Percentiles rank a stretch among this genome's conserved stretches.
Evolutionary conservation across 495 filamentous ascomycete genomes (phyloP).

Genomic region (Tuber indicum): DNA sequence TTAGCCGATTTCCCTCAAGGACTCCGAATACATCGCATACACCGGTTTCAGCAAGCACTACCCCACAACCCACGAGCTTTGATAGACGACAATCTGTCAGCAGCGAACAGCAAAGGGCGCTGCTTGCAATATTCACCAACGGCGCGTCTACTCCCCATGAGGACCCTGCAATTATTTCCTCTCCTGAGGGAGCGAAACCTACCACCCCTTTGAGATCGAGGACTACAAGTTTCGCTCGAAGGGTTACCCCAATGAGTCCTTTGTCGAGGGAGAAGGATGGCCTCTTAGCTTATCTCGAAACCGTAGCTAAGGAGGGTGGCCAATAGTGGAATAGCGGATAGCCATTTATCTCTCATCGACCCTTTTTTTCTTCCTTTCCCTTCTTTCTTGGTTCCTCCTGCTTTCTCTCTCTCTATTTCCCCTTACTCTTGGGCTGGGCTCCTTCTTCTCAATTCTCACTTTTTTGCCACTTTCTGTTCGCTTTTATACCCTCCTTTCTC

Average conservation of each 20-base stretch:
- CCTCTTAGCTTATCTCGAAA: conserved; percentile 39
- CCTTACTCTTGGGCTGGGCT: conserved; percentile 4
- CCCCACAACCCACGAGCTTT: conserved; percentile 16
- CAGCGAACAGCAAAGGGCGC: conserved; percentile 31
- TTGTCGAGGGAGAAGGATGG: conserved; percentile 25
- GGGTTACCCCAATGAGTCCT: conserved; percentile 24
- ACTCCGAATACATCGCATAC: conserved; percentile 6
- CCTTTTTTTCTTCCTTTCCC: neutral
- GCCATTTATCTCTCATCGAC: neutral
- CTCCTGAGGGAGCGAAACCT: conserved; percentile 22
- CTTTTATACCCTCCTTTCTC: neutral
- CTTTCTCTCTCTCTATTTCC: conserved; percentile 6
- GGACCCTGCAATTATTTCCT: conserved; percentile 5
- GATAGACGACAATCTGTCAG: conserved; percentile 35
- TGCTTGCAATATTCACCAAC: conserved; percentile 37
- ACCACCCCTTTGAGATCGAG: conserved; percentile 15
- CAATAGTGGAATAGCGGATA: conserved; percentile 14
- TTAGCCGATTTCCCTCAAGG: neutral
- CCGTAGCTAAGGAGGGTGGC: conserved; percentile 32
- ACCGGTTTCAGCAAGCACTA: conserved; percentile 4
- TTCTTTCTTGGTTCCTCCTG: neutral
- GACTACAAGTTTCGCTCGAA: conserved; percentile 1
- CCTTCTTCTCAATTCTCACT: conserved; percentile 6
- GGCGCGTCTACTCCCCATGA: neutral
- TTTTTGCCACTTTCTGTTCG: conserved; percentile 20